These are phyloP conservation scores for Balansia obtecta DNA, from an alignment of 2,329 filamentous ascomycete species.

Conservation along the genomic window DNA sequence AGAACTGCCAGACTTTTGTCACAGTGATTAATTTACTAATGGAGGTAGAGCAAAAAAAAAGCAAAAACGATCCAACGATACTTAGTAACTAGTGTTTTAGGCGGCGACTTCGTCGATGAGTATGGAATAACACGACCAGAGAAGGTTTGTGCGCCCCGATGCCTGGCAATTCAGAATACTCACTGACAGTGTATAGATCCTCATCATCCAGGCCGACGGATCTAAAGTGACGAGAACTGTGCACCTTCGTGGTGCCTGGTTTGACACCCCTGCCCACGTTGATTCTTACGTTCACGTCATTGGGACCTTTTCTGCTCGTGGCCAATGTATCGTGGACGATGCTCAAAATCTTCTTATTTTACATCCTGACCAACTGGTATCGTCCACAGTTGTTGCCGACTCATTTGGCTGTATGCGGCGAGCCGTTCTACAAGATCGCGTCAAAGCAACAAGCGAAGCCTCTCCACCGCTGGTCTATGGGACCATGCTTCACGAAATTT, in stretches of 20 bases:
- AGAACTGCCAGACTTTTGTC: conserved; percentile 9
- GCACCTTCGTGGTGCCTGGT: conserved; percentile 75
- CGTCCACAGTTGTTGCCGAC: conserved; percentile 90
- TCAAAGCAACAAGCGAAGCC: conserved; percentile 78
- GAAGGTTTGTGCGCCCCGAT: conserved; percentile 50
- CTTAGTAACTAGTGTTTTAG: conserved; percentile 61
- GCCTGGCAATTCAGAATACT: neutral
- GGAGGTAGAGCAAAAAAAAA: conserved; percentile 52
- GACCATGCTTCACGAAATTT: conserved; percentile 87
- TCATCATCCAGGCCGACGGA: conserved; percentile 71
- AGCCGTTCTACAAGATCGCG: conserved; percentile 84
- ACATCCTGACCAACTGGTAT: conserved; percentile 91
- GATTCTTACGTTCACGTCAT: conserved; percentile 80
- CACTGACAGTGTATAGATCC: conserved; percentile 39
- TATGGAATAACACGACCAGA: conserved; percentile 49
- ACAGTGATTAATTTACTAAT: conserved; percentile 42
- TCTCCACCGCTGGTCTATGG: conserved; percentile 80
- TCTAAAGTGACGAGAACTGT: conserved; percentile 55
- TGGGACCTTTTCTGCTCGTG: conserved; percentile 56
- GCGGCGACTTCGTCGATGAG: conserved; percentile 54
- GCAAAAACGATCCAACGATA: conserved; percentile 76
- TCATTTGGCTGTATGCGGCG: conserved; percentile 85
- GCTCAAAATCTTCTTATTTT: conserved; percentile 73
- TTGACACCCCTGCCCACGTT: conserved; percentile 61
- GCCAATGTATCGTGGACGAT: conserved; percentile 75